phyloP scores from a whole-genome alignment of 1,284 basidiomycete genomes.

The Dichomitus squalens region DNA sequence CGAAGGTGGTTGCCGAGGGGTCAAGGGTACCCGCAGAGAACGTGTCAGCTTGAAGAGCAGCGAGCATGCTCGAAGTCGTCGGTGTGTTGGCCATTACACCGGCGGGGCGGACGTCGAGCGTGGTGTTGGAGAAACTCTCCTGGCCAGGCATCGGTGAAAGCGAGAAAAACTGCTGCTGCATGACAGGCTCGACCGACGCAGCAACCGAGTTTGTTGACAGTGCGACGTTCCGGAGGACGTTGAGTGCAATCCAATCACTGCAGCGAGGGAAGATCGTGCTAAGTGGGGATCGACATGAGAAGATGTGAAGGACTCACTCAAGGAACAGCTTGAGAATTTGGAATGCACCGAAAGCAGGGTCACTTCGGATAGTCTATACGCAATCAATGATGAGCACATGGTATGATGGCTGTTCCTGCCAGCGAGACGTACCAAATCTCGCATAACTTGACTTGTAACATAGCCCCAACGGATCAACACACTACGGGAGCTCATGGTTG shows the following conservation, averaged over 20 bases:
- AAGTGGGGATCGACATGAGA: constrained; percentile 25
- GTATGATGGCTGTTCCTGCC: constrained; percentile 2
- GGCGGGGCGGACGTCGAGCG: constrained; percentile 53
- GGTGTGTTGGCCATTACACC: constrained; percentile 71
- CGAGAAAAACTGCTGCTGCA: constrained; percentile 84
- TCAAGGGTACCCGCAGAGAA: constrained; percentile 68
- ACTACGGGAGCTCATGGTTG: constrained; percentile 83
- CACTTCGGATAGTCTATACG: constrained; percentile 80
- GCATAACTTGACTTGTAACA: constrained; percentile 88
- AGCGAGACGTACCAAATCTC: constrained; percentile 68
- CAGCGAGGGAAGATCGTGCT: constrained; percentile 3
- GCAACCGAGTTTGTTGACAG: constrained; percentile 87
- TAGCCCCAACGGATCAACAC: constrained; percentile 89
- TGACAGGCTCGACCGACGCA: constrained; percentile 85
- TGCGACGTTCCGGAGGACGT: constrained; percentile 82
- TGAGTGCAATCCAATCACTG: constrained; percentile 89
- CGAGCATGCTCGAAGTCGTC: constrained; percentile 85
- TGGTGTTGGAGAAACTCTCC: constrained; percentile 59
- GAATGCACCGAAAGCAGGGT: constrained; percentile 87
- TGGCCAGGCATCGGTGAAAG: constrained; percentile 82
- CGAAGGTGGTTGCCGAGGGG: constrained; percentile 58
- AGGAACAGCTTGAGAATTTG: constrained; percentile 89
- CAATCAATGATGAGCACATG: constrained; percentile 18
- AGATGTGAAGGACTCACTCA: constrained; percentile 57
- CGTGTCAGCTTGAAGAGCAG: constrained; percentile 74